These are phyloP conservation scores for Flaveria trinervia DNA, from an alignment of 129 eudicot species.

Conservation along the genomic window DNA sequence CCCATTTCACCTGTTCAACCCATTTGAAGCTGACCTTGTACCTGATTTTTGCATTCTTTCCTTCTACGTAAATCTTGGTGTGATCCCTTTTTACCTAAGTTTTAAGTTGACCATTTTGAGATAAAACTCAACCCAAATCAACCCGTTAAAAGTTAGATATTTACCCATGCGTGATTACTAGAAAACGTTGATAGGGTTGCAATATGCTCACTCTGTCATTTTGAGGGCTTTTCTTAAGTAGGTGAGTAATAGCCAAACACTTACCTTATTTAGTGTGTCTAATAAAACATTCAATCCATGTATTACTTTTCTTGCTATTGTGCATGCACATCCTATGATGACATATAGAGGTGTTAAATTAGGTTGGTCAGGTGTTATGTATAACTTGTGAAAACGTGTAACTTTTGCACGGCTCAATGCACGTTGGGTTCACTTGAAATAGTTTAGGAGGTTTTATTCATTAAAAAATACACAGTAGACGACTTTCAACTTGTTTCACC, in stretches of 20 bases:
- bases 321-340: too few relatives aligned
- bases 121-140: too few relatives aligned
- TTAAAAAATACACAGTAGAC: too few relatives aligned
- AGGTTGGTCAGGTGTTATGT: too few relatives aligned
- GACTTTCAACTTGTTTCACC: neutral
- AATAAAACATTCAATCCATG: neutral
- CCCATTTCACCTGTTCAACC: neutral
- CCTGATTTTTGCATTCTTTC: neutral
- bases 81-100: neutral
- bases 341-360: too few relatives aligned
- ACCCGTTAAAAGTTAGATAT: neutral
- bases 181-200: neutral
- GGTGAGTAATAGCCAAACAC: neutral
- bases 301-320: neutral
- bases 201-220: neutral
- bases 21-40: neutral
- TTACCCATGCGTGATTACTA: neutral
- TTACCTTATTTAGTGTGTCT: too few relatives aligned
- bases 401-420: too few relatives aligned
- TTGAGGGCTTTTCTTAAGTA: neutral
- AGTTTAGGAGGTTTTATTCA: too few relatives aligned
- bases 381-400: too few relatives aligned
- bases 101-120: too few relatives aligned
- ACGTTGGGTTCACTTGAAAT: too few relatives aligned
- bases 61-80: neutral